Base-by-base conservation (phyloP, 2,329 filamentous ascomycete species). In the Lachnellula cervina region DNA sequence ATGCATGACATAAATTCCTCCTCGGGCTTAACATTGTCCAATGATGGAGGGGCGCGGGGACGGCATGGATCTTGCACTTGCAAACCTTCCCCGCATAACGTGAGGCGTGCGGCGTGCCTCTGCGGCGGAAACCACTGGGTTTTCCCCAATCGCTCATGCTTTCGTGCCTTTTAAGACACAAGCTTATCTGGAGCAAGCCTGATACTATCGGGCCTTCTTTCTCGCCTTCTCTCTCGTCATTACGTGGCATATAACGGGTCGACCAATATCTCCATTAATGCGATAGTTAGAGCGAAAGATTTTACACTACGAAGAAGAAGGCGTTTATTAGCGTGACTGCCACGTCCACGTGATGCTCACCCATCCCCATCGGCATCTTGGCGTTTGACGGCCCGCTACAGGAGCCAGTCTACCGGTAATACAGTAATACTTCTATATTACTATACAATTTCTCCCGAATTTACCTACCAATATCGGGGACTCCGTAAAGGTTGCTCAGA, bases 241-340 rank as follows among this genome's bases (percentile, higher is more conserved):
- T 17, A 25, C 21, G 42, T 21, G 25, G 38, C 66, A 74, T 17
- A 17, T 17, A 2, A 44, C 45, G 71, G 74, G 54, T 46, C 14
- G 40, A n/a, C 21, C 23, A 40, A 35, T n/a, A 11, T 21, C 21
- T 52, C 34, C 2, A 16, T 37, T 16, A 19, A 34, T 34, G 49
- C 38, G 38, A 52, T 37, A 35, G 8, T 52, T 44, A 35, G 21
- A 52, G 49, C 50, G 50, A 52, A 5, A n/a, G 3, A 25, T 40
- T 17, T 17, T 6, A 13, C 37, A 17, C 16, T 32, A 32, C 16
- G 17, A 7, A 40, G 16, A 14, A 5, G 5, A 38, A 16, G 37
- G 37, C n/a, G 37, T 38, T 38, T n/a, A 5, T 5, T 17, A 14
- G 37, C n/a, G 8, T 16, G 5, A 40, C 13, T 16, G 37, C 5